phyloP scores from a whole-genome alignment of 306 rosid species.

The Vigna nakashimae region DNA sequence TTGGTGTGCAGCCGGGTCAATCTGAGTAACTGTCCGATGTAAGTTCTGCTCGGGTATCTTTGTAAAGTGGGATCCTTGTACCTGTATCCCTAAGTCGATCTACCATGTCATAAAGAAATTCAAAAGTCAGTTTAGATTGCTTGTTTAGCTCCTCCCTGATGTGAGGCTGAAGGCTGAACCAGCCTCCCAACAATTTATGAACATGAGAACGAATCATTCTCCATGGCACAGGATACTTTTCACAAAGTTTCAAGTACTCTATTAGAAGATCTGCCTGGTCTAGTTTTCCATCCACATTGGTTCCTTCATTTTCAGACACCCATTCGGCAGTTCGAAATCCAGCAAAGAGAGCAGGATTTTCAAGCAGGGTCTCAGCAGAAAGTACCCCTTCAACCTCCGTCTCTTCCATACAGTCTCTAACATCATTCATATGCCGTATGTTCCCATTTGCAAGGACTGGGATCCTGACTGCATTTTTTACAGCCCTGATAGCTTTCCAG shows the following conservation, averaged over 20 bases:
- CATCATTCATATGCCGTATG: slow-evolving; percentile 59
- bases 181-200: slow-evolving; percentile 89
- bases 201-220: slow-evolving; percentile 93
- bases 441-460: slow-evolving; percentile 68
- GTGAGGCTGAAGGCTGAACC: slow-evolving; percentile 94
- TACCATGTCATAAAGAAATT: slow-evolving; percentile 78
- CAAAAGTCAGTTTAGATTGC: slow-evolving; percentile 79
- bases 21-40: slow-evolving; percentile 34
- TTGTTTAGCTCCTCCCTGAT: slow-evolving; percentile 85
- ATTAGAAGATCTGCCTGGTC: slow-evolving; percentile 83
- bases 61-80: slow-evolving; percentile 79
- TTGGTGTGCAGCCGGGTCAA: slow-evolving; percentile 18
- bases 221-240: slow-evolving; percentile 87
- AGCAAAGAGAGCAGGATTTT: slow-evolving; percentile 93
- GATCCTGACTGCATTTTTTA: slow-evolving; percentile 75
- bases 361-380: slow-evolving; percentile 82
- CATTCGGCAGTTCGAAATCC: slow-evolving; percentile 83
- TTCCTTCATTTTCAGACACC: slow-evolving; percentile 52
- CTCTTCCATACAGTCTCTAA: slow-evolving; percentile 55
- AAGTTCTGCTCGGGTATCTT: slow-evolving; percentile 39
- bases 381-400: slow-evolving; percentile 63
- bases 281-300: slow-evolving; percentile 55
- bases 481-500: slow-evolving; percentile 87
- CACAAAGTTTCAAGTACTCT: slow-evolving; percentile 90
- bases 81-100: slow-evolving; percentile 77